phyloP scores from a whole-genome alignment of 805 yeast species.

The Debaryomyces castellii region DNA sequence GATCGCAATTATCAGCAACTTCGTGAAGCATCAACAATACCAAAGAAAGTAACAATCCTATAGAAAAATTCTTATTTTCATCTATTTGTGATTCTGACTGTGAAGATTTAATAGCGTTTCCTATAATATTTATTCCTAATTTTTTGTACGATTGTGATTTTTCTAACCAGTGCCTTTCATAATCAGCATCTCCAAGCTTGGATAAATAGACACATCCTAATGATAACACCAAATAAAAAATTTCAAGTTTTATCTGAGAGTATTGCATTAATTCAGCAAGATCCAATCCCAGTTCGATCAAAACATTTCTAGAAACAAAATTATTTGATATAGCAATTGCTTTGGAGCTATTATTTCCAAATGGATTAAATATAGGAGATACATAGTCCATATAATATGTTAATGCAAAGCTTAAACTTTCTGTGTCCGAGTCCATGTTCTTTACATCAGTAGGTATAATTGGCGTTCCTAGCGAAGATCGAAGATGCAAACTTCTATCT shows the following conservation, averaged over 20 bases:
- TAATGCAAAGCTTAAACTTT: conserved; percentile 19
- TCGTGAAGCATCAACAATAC: conserved; percentile 23
- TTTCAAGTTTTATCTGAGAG: conserved; percentile 18
- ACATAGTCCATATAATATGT: conserved; percentile 23
- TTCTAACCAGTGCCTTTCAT: conserved; percentile 15
- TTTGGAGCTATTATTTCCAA: conserved; percentile 12
- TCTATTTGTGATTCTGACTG: background rate
- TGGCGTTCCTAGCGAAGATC: conserved; percentile 16
- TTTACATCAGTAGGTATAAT: conserved; percentile 22
- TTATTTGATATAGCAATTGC: conserved; percentile 3
- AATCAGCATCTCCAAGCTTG: conserved; percentile 9
- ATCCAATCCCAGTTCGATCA: conserved; percentile 24
- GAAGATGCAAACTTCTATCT: background rate
- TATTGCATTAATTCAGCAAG: conserved; percentile 21
- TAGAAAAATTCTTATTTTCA: conserved; percentile 4
- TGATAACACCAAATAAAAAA: conserved; percentile 23
- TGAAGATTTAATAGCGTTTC: conserved; percentile 6
- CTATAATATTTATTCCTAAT: conserved; percentile 15
- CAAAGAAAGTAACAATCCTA: conserved; percentile 18
- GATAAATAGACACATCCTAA: conserved; percentile 25
- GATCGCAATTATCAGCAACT: conserved; percentile 25
- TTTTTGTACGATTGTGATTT: conserved; percentile 16
- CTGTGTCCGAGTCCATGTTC: conserved; percentile 9
- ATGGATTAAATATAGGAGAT: conserved; percentile 29
- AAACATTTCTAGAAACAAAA: conserved; percentile 8